These are phyloP conservation scores for Russula sp. DNA, from an alignment of 768 basidiomycete genomes.

Conservation along the genomic window DNA sequence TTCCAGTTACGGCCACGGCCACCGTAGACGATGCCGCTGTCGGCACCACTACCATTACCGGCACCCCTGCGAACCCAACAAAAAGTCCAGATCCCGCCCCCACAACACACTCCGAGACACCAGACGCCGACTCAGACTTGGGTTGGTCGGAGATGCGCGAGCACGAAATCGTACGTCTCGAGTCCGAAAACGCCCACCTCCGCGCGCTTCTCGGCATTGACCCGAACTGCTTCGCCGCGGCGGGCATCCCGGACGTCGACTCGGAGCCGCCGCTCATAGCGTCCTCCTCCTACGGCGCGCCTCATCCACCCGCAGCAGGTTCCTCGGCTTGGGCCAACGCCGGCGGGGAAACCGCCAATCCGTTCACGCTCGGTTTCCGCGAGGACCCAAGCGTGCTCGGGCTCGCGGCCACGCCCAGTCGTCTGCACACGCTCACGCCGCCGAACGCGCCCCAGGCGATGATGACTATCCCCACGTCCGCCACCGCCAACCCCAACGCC, in stretches of 20 bases:
- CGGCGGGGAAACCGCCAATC: slow-evolving; percentile 27
- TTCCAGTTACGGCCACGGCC: slow-evolving; percentile 4
- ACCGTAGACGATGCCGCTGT: not conserved
- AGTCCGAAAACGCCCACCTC: slow-evolving; percentile 75
- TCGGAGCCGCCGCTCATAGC: slow-evolving; percentile 35
- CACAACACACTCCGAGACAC: not conserved
- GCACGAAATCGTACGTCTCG: slow-evolving; percentile 73
- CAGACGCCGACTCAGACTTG: slow-evolving; percentile 29
- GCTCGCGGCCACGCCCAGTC: slow-evolving; percentile 26
- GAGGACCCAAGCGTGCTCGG: slow-evolving; percentile 19
- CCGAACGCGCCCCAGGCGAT: slow-evolving; percentile 21
- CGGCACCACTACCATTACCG: not conserved
- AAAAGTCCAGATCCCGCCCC: not conserved
- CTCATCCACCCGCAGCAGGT: slow-evolving; percentile 13
- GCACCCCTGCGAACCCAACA: not conserved
- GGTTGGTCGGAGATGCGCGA: slow-evolving; percentile 92
- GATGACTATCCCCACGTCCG: slow-evolving; percentile 9
- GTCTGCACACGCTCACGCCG: slow-evolving; percentile 32
- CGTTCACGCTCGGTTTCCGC: slow-evolving; percentile 16
- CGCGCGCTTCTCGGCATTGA: slow-evolving; percentile 73
- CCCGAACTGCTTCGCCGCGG: slow-evolving; percentile 38
- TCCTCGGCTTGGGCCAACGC: slow-evolving; percentile 22
- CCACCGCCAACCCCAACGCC: slow-evolving; percentile 14
- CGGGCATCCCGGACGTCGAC: slow-evolving; percentile 42
- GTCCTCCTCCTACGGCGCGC: not conserved